These are phyloP conservation scores for Phytopythium cucurbitacearum DNA, from an alignment of 352 stramenopile genomes.

Conservation along the genomic window DNA sequence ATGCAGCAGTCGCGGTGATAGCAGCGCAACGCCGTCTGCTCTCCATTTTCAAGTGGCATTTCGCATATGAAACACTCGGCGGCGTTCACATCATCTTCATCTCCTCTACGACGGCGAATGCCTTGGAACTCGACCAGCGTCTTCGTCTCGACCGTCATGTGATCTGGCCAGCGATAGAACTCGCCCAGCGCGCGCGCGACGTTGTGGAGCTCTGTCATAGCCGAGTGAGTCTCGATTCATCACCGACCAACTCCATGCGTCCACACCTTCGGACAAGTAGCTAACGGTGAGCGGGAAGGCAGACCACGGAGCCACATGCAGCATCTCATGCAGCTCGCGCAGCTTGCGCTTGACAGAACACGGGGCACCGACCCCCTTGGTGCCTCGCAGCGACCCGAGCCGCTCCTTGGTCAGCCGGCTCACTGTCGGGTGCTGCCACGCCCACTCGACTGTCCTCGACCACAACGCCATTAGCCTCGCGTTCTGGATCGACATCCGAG, in stretches of 20 bases:
- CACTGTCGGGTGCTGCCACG: constrained; percentile 68
- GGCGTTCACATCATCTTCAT: background rate
- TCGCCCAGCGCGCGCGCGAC: constrained; percentile 23
- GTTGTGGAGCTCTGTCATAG: constrained; percentile 18
- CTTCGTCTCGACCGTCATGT: constrained; percentile 37
- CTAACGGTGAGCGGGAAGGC: constrained; percentile 41
- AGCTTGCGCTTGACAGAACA: constrained; percentile 69
- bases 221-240: no score
- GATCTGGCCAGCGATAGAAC: constrained; percentile 24
- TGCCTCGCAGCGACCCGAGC: constrained; percentile 25
- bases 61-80: constrained; percentile 50
- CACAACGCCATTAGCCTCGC: background rate
- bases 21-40: constrained; percentile 19
- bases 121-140: constrained; percentile 13
- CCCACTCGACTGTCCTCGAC: constrained; percentile 51
- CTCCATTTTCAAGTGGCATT: constrained; percentile 6
- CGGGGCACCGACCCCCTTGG: constrained; percentile 35
- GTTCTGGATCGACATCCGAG: background rate
- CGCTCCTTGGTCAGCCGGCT: constrained; percentile 48
- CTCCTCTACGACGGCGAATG: constrained; percentile 6
- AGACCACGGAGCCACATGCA: constrained; percentile 50
- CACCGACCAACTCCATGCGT: no score
- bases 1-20: constrained; percentile 41
- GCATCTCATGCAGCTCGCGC: constrained; percentile 59
- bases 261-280: constrained; percentile 40